Percentiles rank a stretch among this genome's conserved stretches.
phyloP scores from a whole-genome alignment of 1,284 basidiomycete species.

The Cutaneotrichosporon sp. region DNA sequence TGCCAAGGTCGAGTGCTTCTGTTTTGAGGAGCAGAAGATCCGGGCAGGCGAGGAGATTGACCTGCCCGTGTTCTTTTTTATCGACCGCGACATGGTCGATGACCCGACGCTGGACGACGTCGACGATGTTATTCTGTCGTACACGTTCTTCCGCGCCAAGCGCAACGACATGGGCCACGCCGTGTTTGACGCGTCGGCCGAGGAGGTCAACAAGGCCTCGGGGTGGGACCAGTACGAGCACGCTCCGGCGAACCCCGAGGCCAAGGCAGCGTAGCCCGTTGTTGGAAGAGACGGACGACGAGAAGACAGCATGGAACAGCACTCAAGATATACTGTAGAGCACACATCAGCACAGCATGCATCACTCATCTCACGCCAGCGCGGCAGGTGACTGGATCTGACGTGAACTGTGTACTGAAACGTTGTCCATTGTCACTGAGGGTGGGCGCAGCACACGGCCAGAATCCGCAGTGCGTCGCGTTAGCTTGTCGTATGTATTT shows the following conservation, averaged over 20 bases:
- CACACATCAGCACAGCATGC: constrained; percentile 1
- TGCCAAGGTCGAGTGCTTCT: constrained; percentile 99
- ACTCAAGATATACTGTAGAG: background rate
- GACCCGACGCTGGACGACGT: constrained; percentile 81
- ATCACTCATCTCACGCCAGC: constrained; percentile 4
- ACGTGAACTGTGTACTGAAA: too few relatives aligned
- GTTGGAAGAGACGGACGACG: background rate
- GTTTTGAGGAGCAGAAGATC: constrained; percentile 96
- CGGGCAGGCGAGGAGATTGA: constrained; percentile 95
- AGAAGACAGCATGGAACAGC: background rate
- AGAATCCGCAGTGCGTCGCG: too few relatives aligned
- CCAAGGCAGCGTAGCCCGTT: background rate
- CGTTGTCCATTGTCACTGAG: too few relatives aligned
- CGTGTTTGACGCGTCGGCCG: constrained; percentile 77
- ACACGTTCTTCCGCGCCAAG: constrained; percentile 91
- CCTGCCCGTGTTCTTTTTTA: constrained; percentile 97
- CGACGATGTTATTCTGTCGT: constrained; percentile 87
- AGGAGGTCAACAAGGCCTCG: constrained; percentile 66
- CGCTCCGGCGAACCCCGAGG: constrained; percentile 8
- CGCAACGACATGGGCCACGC: constrained; percentile 73
- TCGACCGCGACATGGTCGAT: constrained; percentile 91
- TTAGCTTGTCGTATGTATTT: too few relatives aligned
- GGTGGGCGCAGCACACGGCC: too few relatives aligned
- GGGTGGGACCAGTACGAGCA: constrained; percentile 55
- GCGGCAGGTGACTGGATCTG: background rate